phyloP scores from a whole-genome alignment of 345 rosid species.

The Salix dunnii region DNA sequence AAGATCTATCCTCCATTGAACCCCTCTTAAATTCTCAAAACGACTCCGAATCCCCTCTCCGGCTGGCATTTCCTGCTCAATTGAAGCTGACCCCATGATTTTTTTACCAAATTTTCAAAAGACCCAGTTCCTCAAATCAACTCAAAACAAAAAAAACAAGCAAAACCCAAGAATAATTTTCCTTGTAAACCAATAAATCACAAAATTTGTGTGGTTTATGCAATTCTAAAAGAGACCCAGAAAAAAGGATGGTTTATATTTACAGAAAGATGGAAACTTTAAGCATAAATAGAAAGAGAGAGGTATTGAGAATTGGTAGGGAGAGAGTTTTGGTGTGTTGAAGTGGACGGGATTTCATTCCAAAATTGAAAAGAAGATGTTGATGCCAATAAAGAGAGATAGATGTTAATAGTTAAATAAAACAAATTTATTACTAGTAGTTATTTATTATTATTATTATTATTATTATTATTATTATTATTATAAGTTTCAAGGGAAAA shows the following conservation, averaged over 20 bases:
- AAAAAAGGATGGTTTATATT: background rate
- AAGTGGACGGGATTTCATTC: background rate
- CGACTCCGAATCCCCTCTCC: slow-evolving; percentile 1
- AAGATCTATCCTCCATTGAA: slow-evolving; percentile 85
- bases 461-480: too few species aligned
- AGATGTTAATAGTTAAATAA: background rate
- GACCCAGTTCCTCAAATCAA: background rate
- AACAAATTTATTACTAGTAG: background rate
- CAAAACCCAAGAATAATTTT: background rate
- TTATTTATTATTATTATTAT: too few species aligned
- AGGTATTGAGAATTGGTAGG: background rate
- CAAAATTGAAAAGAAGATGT: background rate
- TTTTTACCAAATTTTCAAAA: background rate
- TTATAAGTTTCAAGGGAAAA: too few species aligned
- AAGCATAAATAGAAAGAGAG: background rate
- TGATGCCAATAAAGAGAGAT: background rate
- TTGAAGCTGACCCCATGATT: background rate
- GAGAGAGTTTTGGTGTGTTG: background rate
- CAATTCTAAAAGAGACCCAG: background rate
- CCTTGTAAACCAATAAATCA: background rate
- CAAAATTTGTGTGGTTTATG: background rate
- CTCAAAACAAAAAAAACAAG: background rate
- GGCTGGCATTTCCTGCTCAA: background rate
- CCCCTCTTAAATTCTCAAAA: slow-evolving; percentile 59
- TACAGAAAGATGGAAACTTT: background rate